Base-by-base conservation (phyloP, 2,329 filamentous ascomycete species). In the Hymenoscyphus salicellus region DNA sequence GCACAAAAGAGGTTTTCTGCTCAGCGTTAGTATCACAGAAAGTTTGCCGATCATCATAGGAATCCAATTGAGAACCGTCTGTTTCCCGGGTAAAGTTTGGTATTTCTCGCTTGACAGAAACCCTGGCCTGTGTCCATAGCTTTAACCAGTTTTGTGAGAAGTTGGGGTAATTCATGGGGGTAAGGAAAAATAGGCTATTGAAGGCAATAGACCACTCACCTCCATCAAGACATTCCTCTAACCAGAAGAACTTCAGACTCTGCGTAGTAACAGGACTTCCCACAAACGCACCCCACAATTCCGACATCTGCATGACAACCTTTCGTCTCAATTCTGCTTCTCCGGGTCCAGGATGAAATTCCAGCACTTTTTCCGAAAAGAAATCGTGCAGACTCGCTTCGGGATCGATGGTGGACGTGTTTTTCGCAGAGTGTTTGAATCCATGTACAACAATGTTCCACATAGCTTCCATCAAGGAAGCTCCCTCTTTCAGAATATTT, bases 191-290 rank as follows among this genome's bases (percentile, higher is more conserved):
- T 36, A 11, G 3, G 23, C 11, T 5, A 43, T 43, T 17, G 11
- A 59, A 16, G 59, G 30, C 30, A 43, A 57, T 41, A 36, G 26
- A 38, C 4, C 20, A 71, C 71, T 65, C 63, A 77, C 76, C 75
- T 30, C 84, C 83, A 70, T 85, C 83, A 58, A 86, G 80, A 60
- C 82, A 83, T 70, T 86, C 83, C 70, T 86, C 83, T 2, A 86
- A 72, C 81, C 83, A 85, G 69, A 85, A 83, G 72, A 80, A 86
- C 71, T 81, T 83, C 62, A 86, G 73, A 70, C 82, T 85, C 72
- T 86, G 84, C 28, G 68, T 78, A 43, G 77, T 74, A 3, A 84
- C 77, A 2, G 78, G 76, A 62, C 78, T 81, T 3, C 84, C 84
- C 28, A 85, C 80, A 70, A 84, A 85, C 0, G 79, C 79, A 11